These are phyloP conservation scores for Zymoseptoria tritici DNA, from an alignment of 2,329 filamentous ascomycete genomes.

Conservation along the genomic window DNA sequence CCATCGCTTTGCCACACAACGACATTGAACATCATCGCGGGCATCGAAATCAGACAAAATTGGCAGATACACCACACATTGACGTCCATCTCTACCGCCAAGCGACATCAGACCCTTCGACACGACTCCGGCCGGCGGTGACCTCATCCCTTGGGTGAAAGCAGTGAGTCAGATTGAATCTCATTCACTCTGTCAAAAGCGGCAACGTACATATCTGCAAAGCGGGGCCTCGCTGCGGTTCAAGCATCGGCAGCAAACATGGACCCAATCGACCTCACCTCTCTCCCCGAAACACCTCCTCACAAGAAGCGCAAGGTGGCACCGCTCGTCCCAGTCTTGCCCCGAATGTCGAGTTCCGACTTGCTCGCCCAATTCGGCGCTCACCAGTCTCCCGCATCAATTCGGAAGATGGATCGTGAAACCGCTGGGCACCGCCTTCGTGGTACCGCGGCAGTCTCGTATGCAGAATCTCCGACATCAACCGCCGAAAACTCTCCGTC, in stretches of 20 bases:
- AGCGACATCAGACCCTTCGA: neutral
- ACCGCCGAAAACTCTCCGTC: conserved; percentile 8
- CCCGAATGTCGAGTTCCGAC: conserved; percentile 13
- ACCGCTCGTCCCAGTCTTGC: conserved; percentile 8
- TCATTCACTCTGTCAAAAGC: neutral
- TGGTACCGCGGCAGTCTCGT: conserved; percentile 12
- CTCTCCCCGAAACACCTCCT: conserved; percentile 9
- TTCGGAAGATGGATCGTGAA: conserved; percentile 19
- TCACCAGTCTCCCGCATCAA: conserved; percentile 18
- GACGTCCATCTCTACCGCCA: neutral
- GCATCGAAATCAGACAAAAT: neutral
- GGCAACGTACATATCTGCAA: neutral
- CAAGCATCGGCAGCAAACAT: neutral
- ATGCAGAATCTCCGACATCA: conserved; percentile 17
- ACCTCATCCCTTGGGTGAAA: neutral
- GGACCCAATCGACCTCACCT: neutral
- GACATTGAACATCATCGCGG: neutral
- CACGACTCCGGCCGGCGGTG: neutral
- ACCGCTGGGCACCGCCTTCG: conserved; percentile 8
- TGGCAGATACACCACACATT: neutral
- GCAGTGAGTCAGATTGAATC: neutral
- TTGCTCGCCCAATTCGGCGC: conserved; percentile 26
- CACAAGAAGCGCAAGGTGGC: conserved; percentile 18
- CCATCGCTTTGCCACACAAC: neutral
- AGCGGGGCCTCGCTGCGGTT: neutral